Conservation (phyloP, 169 alveolate species). For the Plasmodium vivax region DNA sequence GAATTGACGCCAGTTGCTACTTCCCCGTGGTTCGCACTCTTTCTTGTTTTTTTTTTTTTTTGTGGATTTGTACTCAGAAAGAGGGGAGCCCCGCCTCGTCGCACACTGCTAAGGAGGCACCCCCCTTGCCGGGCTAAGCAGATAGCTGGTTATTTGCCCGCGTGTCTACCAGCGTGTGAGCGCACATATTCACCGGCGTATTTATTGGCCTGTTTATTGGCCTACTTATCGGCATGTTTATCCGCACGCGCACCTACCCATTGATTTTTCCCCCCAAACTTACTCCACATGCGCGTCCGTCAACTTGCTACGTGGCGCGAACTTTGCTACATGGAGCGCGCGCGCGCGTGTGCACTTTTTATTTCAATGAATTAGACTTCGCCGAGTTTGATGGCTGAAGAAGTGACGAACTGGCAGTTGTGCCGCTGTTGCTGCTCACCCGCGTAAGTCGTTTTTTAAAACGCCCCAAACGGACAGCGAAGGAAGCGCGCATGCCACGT, state of each 20-base stretch:
- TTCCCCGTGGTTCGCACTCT: background rate
- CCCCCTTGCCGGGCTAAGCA: background rate
- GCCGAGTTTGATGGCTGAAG: background rate
- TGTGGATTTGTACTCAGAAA: background rate
- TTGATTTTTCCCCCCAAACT: background rate
- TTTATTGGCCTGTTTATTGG: background rate
- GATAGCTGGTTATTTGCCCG: background rate
- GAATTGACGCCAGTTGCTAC: background rate
- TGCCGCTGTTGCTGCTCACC: background rate
- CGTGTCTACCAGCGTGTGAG: background rate
- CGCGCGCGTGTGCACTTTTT: background rate
- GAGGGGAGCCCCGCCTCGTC: background rate
- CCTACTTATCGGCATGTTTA: background rate
- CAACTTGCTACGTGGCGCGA: background rate
- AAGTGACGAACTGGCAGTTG: background rate
- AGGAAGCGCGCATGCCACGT: background rate
- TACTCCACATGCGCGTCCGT: background rate
- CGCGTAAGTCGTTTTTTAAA: background rate
- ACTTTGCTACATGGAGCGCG: background rate
- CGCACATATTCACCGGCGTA: background rate
- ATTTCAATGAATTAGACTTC: background rate
- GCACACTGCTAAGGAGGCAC: background rate
- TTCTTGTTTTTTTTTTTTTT: constrained; percentile 4
- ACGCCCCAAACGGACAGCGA: background rate
- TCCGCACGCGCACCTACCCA: background rate